A percentile compares a stretch with the other conserved stretches of the same genome.
These are phyloP conservation scores for Fagus crenata DNA, from an alignment of 306 rosid genomes.

Conservation along the genomic window DNA sequence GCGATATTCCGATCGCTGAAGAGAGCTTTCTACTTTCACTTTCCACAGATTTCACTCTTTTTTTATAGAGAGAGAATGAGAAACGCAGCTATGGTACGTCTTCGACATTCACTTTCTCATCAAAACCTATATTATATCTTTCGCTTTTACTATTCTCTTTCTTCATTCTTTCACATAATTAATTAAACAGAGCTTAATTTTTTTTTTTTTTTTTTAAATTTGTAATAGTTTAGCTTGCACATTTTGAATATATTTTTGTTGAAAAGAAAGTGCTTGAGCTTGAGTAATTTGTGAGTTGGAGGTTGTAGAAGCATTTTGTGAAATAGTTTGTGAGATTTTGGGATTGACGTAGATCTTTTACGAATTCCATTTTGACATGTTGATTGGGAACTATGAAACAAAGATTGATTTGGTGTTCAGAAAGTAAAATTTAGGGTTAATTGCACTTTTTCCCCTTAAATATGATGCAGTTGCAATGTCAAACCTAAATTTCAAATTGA, in stretches of 20 bases:
- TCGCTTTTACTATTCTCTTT: background rate
- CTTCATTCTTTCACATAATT: background rate
- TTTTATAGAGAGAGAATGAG: conserved; percentile 22
- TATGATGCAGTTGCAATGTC: too few species aligned
- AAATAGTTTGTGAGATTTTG: background rate
- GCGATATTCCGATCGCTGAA: background rate
- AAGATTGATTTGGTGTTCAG: background rate
- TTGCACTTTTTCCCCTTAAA: too few species aligned
- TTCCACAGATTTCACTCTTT: too few species aligned
- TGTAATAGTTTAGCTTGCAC: background rate
- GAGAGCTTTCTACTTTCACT: too few species aligned
- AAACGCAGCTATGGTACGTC: conserved; percentile 38
- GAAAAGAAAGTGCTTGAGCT: too few species aligned
- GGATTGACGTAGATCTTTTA: conserved; percentile 2
- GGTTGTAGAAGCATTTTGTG: background rate
- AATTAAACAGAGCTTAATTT: background rate
- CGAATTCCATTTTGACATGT: background rate
- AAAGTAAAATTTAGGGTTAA: background rate
- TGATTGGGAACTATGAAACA: background rate
- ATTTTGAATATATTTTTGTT: background rate
- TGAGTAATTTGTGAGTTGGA: background rate
- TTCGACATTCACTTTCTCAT: conserved; percentile 5
- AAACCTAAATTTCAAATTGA: too few species aligned
- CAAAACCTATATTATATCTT: background rate
- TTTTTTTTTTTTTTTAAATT: background rate